Base-by-base conservation (phyloP, 2,329 filamentous ascomycete genomes). In the Trichoderma aggressivum region DNA sequence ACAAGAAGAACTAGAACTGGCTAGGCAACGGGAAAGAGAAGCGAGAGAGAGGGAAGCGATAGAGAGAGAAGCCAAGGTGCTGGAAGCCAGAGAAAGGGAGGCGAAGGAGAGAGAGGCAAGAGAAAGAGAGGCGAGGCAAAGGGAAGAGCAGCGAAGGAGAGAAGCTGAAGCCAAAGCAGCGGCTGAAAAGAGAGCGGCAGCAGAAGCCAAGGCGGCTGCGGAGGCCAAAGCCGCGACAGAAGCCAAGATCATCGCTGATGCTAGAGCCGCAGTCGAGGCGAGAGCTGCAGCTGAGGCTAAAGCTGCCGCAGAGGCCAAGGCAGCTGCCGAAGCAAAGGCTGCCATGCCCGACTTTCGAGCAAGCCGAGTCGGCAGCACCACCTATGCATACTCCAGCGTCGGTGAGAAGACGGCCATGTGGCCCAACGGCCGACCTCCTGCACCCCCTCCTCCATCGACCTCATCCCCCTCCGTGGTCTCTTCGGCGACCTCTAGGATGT, bases 391-490 rank as follows among this genome's bases (percentile, higher is more conserved):
- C 80, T 89, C 87, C 69, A 86, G 88, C 36, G 87, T 90, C 26
- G 91, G 91, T 64, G 91, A 93, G 80, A 90, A 86, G 80, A 90
- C 86, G 63, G 91, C 89, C 80, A 90, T 90, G 75, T 93, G 91
- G 87, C 90, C 90, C 7, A 89, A 86, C 76, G 89, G 86, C 75
- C 86, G 85, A 74, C 89, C 85, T 70, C 84, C 82, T 5, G 76
- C 75, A 50, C 75, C 79, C 12, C 62, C 78, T 12, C 67, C 80
- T 53, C 78, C 80, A 1, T 21, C 64, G 5, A 28, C 66, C 12
- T 24, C 68, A 16, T 24, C 70, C 12, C 70, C 70, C 5, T 71
- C 70, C n/a, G 53, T 58, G 18, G 65, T 61, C 14, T 61, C 70
- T 18, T 70, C 70, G 3, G 24, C 70, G 30, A 26, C 59, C 28